phyloP scores from a whole-genome alignment of 306 rosid species.

The Rosa multiflora region DNA sequence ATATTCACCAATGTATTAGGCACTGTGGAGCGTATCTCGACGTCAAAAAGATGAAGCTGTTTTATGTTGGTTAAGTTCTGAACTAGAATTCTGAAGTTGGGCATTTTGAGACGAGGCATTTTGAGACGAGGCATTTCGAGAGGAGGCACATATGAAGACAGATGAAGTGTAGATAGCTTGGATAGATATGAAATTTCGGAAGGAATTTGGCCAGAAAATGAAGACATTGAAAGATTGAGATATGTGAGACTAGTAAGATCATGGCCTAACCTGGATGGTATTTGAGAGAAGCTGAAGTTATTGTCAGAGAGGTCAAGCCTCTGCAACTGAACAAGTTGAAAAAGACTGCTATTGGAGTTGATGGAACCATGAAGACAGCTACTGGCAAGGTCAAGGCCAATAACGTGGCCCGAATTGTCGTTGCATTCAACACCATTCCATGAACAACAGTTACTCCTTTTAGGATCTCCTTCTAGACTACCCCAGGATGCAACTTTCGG shows the following conservation, averaged over 20 bases:
- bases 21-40: conserved; percentile 9
- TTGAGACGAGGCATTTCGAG: conserved; percentile 21
- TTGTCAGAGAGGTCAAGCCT: conserved; percentile 26
- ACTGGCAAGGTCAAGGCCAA: conserved; percentile 17
- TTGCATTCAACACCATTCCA: conserved; percentile 24
- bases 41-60: neutral
- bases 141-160: neutral
- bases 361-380: conserved; percentile 26
- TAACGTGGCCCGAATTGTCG: conserved; percentile 5
- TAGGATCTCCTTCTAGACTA: neutral
- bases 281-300: conserved; percentile 26
- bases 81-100: neutral
- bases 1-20: conserved; percentile 22
- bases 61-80: conserved; percentile 14
- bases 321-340: conserved; percentile 14
- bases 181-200: neutral
- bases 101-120: conserved; percentile 1
- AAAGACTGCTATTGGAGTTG: conserved; percentile 18
- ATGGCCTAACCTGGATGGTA: conserved; percentile 14
- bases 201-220: conserved; percentile 13
- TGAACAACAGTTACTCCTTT: conserved; percentile 6
- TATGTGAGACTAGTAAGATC: conserved; percentile 1
- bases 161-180: neutral
- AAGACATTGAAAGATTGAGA: neutral
- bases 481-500: conserved; percentile 17